Evolutionary conservation across 768 basidiomycete species (phyloP).

Genomic region (Termitomyces sp.): DNA sequence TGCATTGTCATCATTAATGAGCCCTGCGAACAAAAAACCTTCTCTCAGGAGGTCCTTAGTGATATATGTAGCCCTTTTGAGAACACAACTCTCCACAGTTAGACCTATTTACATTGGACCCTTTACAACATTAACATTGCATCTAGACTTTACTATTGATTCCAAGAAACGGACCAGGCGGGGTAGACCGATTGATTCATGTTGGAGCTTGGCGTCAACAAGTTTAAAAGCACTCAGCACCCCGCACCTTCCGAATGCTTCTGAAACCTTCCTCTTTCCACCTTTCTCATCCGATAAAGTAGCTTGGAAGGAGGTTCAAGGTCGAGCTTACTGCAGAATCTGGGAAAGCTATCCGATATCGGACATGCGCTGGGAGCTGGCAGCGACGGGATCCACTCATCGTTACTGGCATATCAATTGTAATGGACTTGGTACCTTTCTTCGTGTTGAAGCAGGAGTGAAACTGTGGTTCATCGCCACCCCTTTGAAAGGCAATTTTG

Average conservation of each 20-base stretch:
- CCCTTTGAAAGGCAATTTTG: background rate
- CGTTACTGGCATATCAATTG: background rate
- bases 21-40: background rate
- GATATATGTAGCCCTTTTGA: background rate
- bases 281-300: background rate
- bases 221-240: background rate
- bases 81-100: background rate
- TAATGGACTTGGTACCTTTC: background rate
- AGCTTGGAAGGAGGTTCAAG: background rate
- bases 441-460: background rate
- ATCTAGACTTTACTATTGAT: background rate
- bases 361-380: slow-evolving; percentile 1
- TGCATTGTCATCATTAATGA: too few relatives aligned
- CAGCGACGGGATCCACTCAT: background rate
- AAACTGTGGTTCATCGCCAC: slow-evolving; percentile 3
- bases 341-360: background rate
- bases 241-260: background rate
- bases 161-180: background rate
- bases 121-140: background rate
- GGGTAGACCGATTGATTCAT: background rate
- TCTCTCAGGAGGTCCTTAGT: background rate
- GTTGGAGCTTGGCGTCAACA: background rate
- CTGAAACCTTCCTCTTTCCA: background rate
- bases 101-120: background rate
- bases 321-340: background rate